phyloP scores from a whole-genome alignment of 2,329 filamentous ascomycete species.

The Fusarium mundagurra region DNA sequence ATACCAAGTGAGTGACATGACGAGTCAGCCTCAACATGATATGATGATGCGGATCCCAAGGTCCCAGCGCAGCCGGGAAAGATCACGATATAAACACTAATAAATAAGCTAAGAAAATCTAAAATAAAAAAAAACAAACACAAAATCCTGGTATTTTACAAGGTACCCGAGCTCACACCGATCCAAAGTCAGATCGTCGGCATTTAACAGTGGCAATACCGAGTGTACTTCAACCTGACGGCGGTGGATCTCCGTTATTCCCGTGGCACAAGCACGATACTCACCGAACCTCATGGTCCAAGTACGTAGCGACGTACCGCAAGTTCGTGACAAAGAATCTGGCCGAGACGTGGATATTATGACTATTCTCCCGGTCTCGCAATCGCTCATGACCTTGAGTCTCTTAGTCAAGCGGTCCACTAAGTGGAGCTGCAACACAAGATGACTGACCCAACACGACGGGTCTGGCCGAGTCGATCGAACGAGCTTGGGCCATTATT shows the following conservation, averaged over 20 bases:
- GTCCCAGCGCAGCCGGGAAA: neutral
- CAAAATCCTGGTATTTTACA: neutral
- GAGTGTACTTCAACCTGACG: neutral
- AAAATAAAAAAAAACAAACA: neutral
- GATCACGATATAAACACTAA: conserved; percentile 3
- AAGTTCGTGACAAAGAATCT: neutral
- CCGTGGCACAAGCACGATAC: neutral
- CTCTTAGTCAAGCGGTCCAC: conserved; percentile 3
- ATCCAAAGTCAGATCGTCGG: neutral
- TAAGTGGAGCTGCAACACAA: conserved; percentile 3
- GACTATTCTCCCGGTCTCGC: conserved; percentile 1
- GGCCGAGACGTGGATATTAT: conserved; percentile 19
- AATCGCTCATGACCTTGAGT: conserved; percentile 9
- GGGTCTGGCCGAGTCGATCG: conserved; percentile 26
- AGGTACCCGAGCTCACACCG: neutral
- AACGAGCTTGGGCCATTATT: conserved; percentile 28
- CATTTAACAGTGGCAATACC: neutral
- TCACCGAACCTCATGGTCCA: neutral
- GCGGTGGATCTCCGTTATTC: neutral
- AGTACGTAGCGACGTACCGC: neutral
- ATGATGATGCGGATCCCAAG: neutral
- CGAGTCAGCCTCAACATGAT: neutral
- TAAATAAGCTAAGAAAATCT: neutral
- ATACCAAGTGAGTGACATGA: neutral
- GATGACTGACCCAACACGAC: conserved; percentile 1